Evolutionary conservation across 179 eudicot species (phyloP), one percentile per base, ranked within the genome.

Genomic region (Beta corolliflora): DNA sequence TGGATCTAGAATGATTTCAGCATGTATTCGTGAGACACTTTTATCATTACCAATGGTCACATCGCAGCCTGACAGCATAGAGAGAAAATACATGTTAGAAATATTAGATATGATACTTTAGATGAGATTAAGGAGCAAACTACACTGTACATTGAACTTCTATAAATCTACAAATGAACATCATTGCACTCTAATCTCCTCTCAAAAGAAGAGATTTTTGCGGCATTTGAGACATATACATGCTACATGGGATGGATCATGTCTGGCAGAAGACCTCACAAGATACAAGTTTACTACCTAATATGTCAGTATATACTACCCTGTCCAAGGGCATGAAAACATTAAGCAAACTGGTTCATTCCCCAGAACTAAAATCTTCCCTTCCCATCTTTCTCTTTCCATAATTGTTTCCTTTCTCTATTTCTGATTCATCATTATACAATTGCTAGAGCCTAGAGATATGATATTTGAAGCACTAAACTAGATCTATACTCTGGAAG

Each of bases 1-100:
- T 72, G 77, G 89, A 84, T 93, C 97, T 75, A 94, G 87, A 77
- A 92, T 54, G 73, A 96, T 88, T 88, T 96, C 98, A 15, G 97
- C 94, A 88, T 96, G 99, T 72, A 96, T 73, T 80, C 99, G 93
- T 76, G 99, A 96, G 74, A 93, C 93, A n/a, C 97, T 97, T 84
- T 93, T 96, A 79, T 96, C 99, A 84, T 88, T 96, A 59, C 81
- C 82, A 56, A 92, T 83, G 48, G 86, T 94, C 65, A 96, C 86
- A 83, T 96, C 98, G 80, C 98, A 96, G 59, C 97, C 99, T 96
- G 84, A 79, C 75, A 36, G 75, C n/a, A 41, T 53, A 68, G 45
- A 71, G 44, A 29, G 16, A 0, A 73, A 73, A 52, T 9, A 59
- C 79, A 3, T 41, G 41, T 29, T 46, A 16, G 25, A 67, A 46